A percentile compares a stretch with the other conserved stretches of the same genome.
These are phyloP conservation scores for Bidens hawaiensis DNA, from an alignment of 140 eudicot species.

Conservation along the genomic window DNA sequence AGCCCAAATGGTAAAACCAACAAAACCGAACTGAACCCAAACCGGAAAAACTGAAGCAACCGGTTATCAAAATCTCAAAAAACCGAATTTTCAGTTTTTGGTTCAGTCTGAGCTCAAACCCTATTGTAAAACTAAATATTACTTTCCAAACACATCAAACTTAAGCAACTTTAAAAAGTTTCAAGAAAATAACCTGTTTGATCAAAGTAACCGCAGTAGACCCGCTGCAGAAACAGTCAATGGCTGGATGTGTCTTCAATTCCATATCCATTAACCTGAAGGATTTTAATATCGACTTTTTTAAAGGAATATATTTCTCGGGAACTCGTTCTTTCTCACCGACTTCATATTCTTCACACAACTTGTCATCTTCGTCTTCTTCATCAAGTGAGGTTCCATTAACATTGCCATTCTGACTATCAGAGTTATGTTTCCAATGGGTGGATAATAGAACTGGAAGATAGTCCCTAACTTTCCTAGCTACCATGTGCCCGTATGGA, in stretches of 20 bases:
- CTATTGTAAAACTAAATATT: background rate
- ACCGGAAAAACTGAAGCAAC: too few relatives aligned
- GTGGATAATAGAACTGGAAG: constrained; percentile 65
- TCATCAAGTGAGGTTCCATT: constrained; percentile 23
- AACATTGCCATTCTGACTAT: constrained; percentile 25
- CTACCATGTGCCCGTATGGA: constrained; percentile 92
- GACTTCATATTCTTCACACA: constrained; percentile 26
- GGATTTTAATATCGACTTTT: constrained; percentile 60
- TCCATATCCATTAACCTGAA: constrained; percentile 86
- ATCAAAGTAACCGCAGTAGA: constrained; percentile 76
- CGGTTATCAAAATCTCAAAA: too few relatives aligned
- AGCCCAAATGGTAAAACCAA: too few relatives aligned
- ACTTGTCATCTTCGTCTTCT: constrained; percentile 55
- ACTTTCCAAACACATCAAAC: background rate
- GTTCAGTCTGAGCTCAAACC: too few relatives aligned
- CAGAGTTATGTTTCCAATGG: constrained; percentile 39
- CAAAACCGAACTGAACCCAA: too few relatives aligned
- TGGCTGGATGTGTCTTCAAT: constrained; percentile 60
- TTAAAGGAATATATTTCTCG: constrained; percentile 55
- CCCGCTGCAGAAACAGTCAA: constrained; percentile 93
- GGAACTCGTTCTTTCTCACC: constrained; percentile 53
- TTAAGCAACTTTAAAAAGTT: background rate
- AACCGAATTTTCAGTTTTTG: too few relatives aligned
- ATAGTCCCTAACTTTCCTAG: constrained; percentile 73
- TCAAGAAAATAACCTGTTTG: constrained; percentile 46